Percentiles rank a stretch among this genome's conserved stretches.
These are phyloP conservation scores for Solioccasus polychromus DNA, from an alignment of 768 basidiomycete genomes.

Conservation along the genomic window DNA sequence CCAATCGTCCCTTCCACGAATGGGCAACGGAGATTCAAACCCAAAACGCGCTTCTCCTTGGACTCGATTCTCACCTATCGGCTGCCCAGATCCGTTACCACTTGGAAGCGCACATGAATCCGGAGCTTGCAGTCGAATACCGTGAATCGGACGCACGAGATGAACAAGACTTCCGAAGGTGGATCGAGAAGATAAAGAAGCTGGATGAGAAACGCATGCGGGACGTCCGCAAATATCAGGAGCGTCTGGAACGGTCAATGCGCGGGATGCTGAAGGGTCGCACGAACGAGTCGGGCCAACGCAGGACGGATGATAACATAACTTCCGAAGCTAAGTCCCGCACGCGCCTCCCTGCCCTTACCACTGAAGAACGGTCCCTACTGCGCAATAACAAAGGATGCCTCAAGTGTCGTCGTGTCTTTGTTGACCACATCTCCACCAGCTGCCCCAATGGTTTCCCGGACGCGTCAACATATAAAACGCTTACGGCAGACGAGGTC, in stretches of 20 bases:
- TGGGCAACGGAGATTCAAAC: conserved; percentile 10
- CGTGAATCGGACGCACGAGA: not conserved
- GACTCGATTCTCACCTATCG: not conserved
- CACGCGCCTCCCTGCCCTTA: conserved; percentile 5
- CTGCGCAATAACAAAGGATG: conserved; percentile 21
- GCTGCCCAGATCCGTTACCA: not conserved
- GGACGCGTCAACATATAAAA: conserved; percentile 7
- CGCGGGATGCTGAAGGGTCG: not conserved
- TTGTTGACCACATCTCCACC: conserved; percentile 1
- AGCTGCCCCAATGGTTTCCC: conserved; percentile 26
- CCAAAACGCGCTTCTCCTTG: not conserved
- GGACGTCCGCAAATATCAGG: not conserved
- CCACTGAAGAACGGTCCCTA: conserved; percentile 3
- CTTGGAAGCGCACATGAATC: not conserved
- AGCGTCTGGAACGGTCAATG: not conserved
- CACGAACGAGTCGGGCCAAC: not conserved
- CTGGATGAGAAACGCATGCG: not conserved
- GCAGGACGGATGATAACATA: not conserved
- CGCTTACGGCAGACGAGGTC: conserved; percentile 2
- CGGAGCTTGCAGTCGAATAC: not conserved
- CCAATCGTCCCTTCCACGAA: not conserved
- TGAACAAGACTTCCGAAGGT: not conserved
- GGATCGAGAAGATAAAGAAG: not conserved
- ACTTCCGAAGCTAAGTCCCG: not conserved
- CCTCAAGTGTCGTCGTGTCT: conserved; percentile 19